These are phyloP conservation scores for Tagetes erecta DNA, from an alignment of 129 eudicot genomes.

Conservation along the genomic window DNA sequence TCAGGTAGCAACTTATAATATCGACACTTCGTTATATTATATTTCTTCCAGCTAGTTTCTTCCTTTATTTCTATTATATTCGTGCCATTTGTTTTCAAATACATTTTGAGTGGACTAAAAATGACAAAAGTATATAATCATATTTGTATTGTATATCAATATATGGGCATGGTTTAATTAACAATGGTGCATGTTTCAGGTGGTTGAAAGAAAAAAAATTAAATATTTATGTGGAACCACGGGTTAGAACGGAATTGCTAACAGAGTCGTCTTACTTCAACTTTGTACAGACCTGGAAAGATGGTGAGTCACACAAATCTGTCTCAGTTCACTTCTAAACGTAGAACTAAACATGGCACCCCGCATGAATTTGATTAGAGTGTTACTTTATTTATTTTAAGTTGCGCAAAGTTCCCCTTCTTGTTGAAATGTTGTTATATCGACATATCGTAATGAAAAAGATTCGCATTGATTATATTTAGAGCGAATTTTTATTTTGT, in stretches of 20 bases:
- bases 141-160: background rate
- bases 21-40: slow-evolving; percentile 7
- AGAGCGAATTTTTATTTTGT: slow-evolving; percentile 2
- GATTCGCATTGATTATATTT: slow-evolving; percentile 7
- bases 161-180: background rate
- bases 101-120: slow-evolving; percentile 48
- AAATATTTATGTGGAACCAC: slow-evolving; percentile 77
- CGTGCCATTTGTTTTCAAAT: no score
- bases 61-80: background rate
- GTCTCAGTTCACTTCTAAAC: background rate
- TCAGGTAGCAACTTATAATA: slow-evolving; percentile 52
- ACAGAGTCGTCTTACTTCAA: slow-evolving; percentile 69
- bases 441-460: background rate
- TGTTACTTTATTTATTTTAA: slow-evolving; percentile 6
- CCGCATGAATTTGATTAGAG: background rate
- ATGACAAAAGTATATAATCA: background rate
- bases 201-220: slow-evolving; percentile 80
- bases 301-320: slow-evolving; percentile 47
- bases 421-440: background rate
- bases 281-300: slow-evolving; percentile 81
- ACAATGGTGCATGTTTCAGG: slow-evolving; percentile 37
- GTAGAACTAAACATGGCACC: slow-evolving; percentile 11
- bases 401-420: background rate
- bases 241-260: slow-evolving; percentile 77
- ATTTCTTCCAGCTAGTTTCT: background rate